Base-by-base conservation (phyloP, 1,139 yeast genomes). In the Candida pseudoviswanathii region DNA sequence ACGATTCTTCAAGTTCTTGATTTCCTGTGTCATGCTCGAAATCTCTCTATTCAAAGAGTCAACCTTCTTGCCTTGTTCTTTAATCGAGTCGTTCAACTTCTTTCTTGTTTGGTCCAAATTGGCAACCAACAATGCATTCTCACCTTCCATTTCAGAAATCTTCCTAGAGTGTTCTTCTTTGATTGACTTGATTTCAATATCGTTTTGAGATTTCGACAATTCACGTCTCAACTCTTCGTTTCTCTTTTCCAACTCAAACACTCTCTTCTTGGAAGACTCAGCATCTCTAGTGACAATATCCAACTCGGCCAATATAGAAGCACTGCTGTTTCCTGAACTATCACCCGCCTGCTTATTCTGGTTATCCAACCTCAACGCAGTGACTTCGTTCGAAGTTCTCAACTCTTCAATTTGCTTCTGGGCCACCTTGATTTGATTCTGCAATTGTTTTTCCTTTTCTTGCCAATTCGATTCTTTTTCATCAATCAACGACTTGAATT, bases 151-250 rank as follows among this genome's bases (percentile, higher is more conserved):
- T 54, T 83, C 85, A 11, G 73, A 66, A 5, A 84, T 65, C 56
- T 79, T 78, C 51, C 73, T 66, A 25, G 68, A 61, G 53, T 65
- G 70, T 37, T 70, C 71, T 48, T 70, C 72, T 46, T 68, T 66
- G 25, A 73, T 49, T 10, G 55, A 57, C 24, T 67, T 65, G 24
- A 70, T 60, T 47, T 71, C 75, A 16, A 68, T 63, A 41, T 78
- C 82, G 36, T 78, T 75, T 49, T 81, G 77, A 3, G 78, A 70
- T 41, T 70, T 70, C 34, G 88, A 81, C 45, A 90, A 64, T 50
- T 87, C 86, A 29, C 83, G 75, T 52, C 91, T 79, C 51, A 91
- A 73, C 49, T 84, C 85, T 60, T 87, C 89, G 61, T 90, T 92
- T 54, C 96, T 77, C 56, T 80, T 81, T 63, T 90, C 96, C 48